phyloP scores from a whole-genome alignment of 2,329 filamentous ascomycete species.

The Sclerotinia subarctica region DNA sequence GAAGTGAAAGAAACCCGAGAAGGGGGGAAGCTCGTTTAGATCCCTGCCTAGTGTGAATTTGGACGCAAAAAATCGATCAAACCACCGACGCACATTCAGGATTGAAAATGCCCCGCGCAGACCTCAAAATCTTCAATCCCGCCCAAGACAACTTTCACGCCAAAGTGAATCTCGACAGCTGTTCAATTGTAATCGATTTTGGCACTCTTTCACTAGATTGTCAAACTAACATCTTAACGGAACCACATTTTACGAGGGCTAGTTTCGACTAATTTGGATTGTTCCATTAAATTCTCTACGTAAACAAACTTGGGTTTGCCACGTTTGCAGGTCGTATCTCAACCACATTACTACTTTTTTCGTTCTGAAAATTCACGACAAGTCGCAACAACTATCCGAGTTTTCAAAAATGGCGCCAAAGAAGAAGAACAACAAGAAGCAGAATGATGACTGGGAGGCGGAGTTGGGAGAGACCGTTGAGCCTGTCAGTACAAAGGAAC shows the following conservation, averaged over 20 bases:
- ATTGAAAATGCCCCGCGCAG: conserved; percentile 18
- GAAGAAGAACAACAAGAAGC: conserved; percentile 88
- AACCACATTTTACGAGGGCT: neutral
- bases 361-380: neutral
- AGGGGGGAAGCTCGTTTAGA: conserved; percentile 6
- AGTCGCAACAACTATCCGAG: neutral
- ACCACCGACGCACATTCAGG: conserved; percentile 8
- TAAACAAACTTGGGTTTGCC: neutral
- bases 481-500: conserved; percentile 49
- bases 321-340: neutral
- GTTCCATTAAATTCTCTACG: neutral
- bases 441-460: conserved; percentile 89
- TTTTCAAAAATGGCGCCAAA: conserved; percentile 77
- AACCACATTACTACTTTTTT: neutral
- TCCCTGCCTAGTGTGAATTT: conserved; percentile 14
- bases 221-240: neutral
- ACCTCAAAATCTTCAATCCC: conserved; percentile 16
- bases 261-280: neutral
- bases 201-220: conserved; percentile 22
- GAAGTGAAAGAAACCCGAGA: neutral
- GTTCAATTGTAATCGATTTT: conserved; percentile 9
- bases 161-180: conserved; percentile 9
- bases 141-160: neutral
- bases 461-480: conserved; percentile 71
- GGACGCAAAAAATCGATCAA: conserved; percentile 8